Evolutionary conservation across 1,139 yeast species (phyloP).

Genomic region (Lodderomyces oxycetoniae): DNA sequence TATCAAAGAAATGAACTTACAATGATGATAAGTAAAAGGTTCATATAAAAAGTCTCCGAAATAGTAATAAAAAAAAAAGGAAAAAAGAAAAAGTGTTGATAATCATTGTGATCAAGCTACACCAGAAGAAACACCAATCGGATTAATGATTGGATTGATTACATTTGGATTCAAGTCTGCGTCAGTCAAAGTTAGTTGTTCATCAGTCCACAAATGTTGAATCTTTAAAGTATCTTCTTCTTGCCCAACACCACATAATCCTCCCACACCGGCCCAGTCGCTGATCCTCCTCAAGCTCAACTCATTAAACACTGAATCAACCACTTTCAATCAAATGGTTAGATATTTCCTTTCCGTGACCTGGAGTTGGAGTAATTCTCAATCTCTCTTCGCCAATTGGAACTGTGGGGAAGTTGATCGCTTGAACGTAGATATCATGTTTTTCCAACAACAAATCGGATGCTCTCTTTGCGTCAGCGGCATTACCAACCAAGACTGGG

Average conservation of each 20-base stretch:
- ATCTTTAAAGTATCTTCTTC: conserved; percentile 36
- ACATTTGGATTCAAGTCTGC: conserved; percentile 63
- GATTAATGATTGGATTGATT: conserved; percentile 52
- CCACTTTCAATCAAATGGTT: conserved; percentile 71
- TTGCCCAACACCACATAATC: conserved; percentile 84
- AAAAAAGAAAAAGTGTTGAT: no score
- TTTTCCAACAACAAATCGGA: conserved; percentile 82
- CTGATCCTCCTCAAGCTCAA: conserved; percentile 67
- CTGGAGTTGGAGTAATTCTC: conserved; percentile 97
- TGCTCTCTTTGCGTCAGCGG: conserved; percentile 85
- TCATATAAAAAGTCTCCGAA: no score
- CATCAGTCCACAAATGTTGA: conserved; percentile 77
- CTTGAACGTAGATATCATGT: conserved; percentile 90
- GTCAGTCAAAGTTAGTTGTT: conserved; percentile 61
- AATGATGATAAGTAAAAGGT: no score
- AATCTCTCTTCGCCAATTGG: conserved; percentile 94
- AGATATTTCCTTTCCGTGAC: conserved; percentile 74
- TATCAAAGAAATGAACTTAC: no score
- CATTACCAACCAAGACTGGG: conserved; percentile 91
- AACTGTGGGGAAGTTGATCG: conserved; percentile 97
- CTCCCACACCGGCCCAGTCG: conserved; percentile 79
- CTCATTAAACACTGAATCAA: conserved; percentile 76
- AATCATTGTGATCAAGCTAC: conserved; percentile 30
- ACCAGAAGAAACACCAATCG: conserved; percentile 69
- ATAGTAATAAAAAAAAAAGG: no score